Conservation (phyloP, 441 rosid genomes). For the Euphorbia schlechtendalii region DNA sequence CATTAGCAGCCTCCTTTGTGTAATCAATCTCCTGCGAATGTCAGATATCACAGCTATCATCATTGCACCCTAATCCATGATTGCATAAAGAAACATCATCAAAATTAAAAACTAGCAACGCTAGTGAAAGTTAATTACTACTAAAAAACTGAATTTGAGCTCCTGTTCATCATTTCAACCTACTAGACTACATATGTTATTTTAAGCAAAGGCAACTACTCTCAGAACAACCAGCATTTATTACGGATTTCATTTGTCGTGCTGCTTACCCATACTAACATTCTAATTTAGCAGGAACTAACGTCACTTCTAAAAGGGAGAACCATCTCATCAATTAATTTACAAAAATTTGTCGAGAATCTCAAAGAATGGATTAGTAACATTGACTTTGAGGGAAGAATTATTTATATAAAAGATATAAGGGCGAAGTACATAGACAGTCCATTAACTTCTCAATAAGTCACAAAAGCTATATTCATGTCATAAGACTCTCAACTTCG, state of each 20-base stretch:
- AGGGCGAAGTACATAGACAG: no score
- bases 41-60: constrained; percentile 19
- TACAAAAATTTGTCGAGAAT: background rate
- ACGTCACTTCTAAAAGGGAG: background rate
- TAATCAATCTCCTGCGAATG: constrained; percentile 85
- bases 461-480: background rate
- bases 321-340: background rate
- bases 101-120: background rate
- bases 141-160: no score
- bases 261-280: constrained; percentile 2
- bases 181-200: background rate
- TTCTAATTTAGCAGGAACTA: background rate
- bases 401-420: background rate
- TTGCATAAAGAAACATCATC: background rate
- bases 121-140: no score
- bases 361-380: no score
- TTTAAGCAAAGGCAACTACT: background rate
- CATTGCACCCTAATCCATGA: background rate
- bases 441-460: background rate
- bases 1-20: constrained; percentile 92
- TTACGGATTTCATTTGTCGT: background rate
- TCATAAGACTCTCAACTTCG: background rate
- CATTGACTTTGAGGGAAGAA: background rate
- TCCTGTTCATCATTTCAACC: background rate
- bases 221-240: constrained; percentile 2